Conservation (phyloP, 495 filamentous ascomycete species). For the Penicillium paradoxum region DNA sequence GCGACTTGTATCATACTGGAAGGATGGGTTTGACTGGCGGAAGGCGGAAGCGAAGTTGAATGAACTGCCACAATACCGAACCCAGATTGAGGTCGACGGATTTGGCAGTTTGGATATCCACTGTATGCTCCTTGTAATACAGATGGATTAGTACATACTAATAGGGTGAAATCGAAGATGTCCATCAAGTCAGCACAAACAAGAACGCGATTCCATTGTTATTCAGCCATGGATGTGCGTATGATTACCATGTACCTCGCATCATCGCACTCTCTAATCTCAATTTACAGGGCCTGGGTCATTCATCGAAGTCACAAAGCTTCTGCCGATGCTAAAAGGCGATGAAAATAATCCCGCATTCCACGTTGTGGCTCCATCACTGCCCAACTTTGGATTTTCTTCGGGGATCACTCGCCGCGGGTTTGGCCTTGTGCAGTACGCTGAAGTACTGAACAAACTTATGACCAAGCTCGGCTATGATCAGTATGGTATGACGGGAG, state of each 20-base stretch:
- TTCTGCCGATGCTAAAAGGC: conserved; percentile 27
- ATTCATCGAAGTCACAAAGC: conserved; percentile 37
- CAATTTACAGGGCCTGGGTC: conserved; percentile 28
- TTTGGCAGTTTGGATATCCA: conserved; percentile 41
- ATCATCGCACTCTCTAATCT: neutral
- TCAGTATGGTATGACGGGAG: conserved; percentile 47
- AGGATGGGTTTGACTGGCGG: conserved; percentile 37
- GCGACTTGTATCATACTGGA: conserved; percentile 36
- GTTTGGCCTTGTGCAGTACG: conserved; percentile 57
- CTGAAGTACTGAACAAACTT: conserved; percentile 55
- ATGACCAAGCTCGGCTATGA: conserved; percentile 65
- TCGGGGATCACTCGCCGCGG: conserved; percentile 38
- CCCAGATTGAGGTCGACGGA: conserved; percentile 37
- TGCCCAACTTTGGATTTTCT: conserved; percentile 42
- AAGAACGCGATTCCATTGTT: conserved; percentile 39
- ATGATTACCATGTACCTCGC: neutral
- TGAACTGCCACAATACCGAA: conserved; percentile 39
- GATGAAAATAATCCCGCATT: conserved; percentile 30
- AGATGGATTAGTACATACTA: neutral
- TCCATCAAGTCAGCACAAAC: conserved; percentile 35
- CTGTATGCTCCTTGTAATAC: conserved; percentile 14
- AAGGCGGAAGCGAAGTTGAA: conserved; percentile 41
- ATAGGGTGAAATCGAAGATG: conserved; percentile 12
- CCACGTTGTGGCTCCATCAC: conserved; percentile 40
- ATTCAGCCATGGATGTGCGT: conserved; percentile 43